Evolutionary conservation across 2,329 filamentous ascomycete species (phyloP), one percentile per base, ranked within the genome.

Genomic region (Penicillium glabrum): DNA sequence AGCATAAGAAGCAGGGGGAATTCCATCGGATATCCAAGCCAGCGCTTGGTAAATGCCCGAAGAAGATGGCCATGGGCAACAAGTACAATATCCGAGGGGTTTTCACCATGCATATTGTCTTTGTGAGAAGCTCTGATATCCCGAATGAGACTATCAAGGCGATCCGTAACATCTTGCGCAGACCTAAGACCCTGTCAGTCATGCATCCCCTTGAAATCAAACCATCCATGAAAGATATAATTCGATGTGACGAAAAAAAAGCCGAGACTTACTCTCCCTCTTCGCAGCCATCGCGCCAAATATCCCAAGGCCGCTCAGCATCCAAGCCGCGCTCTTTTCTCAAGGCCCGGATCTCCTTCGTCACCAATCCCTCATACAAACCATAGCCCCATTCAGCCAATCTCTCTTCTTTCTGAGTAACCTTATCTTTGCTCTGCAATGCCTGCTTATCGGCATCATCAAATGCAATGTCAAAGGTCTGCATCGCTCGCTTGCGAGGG

Each of bases 351-450:
- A 87, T 87, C 63, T 84, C 73, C n/a, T 73, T 66, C 8, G 75
- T 77, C 46, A 77, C 78, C 24, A 86, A 68, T 11, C 85, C 85
- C 68, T 88, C 85, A 67, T 87, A 88, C 57, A 80, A 74, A 46
- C 85, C 85, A 69, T 87, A 88, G 58, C 83, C 80, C 85, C 85
- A 88, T 68, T 87, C 85, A 2, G 79, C 74, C 44, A 87, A 73
- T 2, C 73, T 71, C 55, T 83, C 79, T 1, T 81, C 85, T 33
- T 81, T 69, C 10, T 13, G 46, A 55, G 79, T 71, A 26, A 85
- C 73, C 41, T 76, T 74, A 31, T 59, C 51, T 0, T 59, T 60
- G 7, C 61, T 59, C 3, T 59, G 59, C 14, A 74, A 50, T 3
- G 46, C 46, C 21, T 63, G 49, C 48, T 61, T 64, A 19, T 67